Conservation (phyloP, 306 rosid species). For the Pueraria montana region DNA sequence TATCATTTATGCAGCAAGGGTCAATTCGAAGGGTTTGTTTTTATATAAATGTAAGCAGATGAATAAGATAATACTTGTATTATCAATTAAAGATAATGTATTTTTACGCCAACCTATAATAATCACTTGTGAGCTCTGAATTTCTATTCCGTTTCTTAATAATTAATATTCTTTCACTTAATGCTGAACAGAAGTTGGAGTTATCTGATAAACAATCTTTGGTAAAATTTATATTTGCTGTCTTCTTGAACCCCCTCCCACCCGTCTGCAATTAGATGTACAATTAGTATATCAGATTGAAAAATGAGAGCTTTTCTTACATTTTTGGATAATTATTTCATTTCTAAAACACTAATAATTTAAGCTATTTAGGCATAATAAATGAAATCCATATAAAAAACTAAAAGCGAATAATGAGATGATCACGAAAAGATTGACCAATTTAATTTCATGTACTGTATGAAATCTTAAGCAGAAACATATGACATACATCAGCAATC, state of each 20-base stretch:
- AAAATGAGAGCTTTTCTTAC: background rate
- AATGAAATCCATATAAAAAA: background rate
- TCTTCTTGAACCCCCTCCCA: background rate
- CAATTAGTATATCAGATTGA: background rate
- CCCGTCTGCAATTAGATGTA: background rate
- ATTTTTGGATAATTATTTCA: background rate
- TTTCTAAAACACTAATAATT: background rate
- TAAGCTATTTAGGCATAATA: background rate
- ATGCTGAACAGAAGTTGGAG: too few species aligned
- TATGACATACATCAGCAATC: background rate
- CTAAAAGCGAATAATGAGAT: background rate
- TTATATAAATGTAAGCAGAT: slow-evolving; percentile 35
- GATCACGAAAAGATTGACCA: background rate
- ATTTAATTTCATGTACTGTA: background rate
- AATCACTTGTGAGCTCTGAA: slow-evolving; percentile 14
- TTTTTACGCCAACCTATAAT: slow-evolving; percentile 17
- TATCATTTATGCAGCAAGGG: background rate
- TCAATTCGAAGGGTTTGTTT: background rate
- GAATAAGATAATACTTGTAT: slow-evolving; percentile 14
- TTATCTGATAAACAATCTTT: too few species aligned
- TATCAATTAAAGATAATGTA: background rate
- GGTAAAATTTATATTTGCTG: background rate
- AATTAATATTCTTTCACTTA: too few species aligned
- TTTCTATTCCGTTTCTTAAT: background rate
- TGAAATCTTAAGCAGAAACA: background rate